Conservation (phyloP, 768 basidiomycete species). For the Lepiota subincarnata region DNA sequence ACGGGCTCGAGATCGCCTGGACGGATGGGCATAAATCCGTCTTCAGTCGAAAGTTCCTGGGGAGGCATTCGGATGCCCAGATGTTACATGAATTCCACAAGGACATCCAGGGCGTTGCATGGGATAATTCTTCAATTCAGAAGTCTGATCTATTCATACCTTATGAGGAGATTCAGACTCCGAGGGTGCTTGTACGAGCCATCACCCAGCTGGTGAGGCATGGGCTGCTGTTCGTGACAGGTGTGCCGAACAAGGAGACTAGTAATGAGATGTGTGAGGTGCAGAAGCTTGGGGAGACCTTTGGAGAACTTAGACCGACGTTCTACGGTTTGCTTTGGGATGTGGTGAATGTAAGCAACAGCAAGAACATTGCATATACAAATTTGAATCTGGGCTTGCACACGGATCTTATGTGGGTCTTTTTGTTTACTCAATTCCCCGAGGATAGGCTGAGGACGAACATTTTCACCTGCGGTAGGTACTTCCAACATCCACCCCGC, state of each 20-base stretch:
- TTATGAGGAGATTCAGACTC: conserved; percentile 47
- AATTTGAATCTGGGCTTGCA: conserved; percentile 84
- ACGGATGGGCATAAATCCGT: conserved; percentile 55
- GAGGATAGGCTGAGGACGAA: not conserved
- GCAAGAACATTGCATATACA: conserved; percentile 93
- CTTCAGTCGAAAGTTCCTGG: conserved; percentile 46
- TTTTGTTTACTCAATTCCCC: conserved; percentile 28
- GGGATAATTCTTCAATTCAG: conserved; percentile 29
- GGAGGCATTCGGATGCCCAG: conserved; percentile 38
- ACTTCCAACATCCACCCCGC: conserved; percentile 87
- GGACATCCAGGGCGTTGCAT: conserved; percentile 32
- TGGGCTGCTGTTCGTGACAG: conserved; percentile 69
- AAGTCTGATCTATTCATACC: conserved; percentile 50
- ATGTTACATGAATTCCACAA: conserved; percentile 41
- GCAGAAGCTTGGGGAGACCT: conserved; percentile 53
- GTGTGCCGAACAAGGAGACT: conserved; percentile 63
- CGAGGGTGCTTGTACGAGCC: conserved; percentile 46
- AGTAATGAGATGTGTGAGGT: conserved; percentile 62
- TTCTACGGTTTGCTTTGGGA: conserved; percentile 92
- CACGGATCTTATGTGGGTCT: conserved; percentile 91
- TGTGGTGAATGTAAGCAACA: conserved; percentile 69
- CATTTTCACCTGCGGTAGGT: conserved; percentile 40
- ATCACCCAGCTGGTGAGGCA: conserved; percentile 68
- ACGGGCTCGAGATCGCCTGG: conserved; percentile 52
- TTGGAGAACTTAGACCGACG: conserved; percentile 78